Evolutionary conservation across 495 filamentous ascomycete species (phyloP).

Genomic region (Lasiosphaeris hirsuta): DNA sequence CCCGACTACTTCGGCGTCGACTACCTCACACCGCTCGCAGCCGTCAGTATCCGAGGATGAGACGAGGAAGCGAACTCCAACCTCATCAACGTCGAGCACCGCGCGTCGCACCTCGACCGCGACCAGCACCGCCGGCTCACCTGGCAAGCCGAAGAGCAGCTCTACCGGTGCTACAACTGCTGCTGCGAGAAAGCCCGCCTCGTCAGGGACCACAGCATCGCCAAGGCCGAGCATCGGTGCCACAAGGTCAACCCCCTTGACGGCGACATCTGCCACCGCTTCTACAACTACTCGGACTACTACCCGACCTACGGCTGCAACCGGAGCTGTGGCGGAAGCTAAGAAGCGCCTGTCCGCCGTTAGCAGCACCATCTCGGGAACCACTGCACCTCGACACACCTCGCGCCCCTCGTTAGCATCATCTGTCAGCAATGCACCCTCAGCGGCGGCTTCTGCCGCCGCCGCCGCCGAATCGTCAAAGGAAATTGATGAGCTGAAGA

Average conservation of each 20-base stretch:
- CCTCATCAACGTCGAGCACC: slow-evolving; percentile 26
- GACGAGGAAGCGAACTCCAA: slow-evolving; percentile 32
- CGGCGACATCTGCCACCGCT: slow-evolving; percentile 18
- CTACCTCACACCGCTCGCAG: slow-evolving; percentile 36
- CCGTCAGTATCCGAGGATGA: slow-evolving; percentile 49
- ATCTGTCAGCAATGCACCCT: slow-evolving; percentile 26
- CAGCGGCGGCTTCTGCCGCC: slow-evolving; percentile 24
- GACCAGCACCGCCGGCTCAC: slow-evolving; percentile 32
- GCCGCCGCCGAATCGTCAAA: slow-evolving; percentile 38
- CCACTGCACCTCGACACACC: slow-evolving; percentile 29
- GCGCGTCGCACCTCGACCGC: not conserved
- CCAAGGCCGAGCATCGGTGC: slow-evolving; percentile 28
- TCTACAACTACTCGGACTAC: slow-evolving; percentile 25
- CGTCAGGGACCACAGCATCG: slow-evolving; percentile 28
- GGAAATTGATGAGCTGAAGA: slow-evolving; percentile 51
- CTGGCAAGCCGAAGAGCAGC: slow-evolving; percentile 35
- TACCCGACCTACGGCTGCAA: slow-evolving; percentile 27
- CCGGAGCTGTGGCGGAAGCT: slow-evolving; percentile 39
- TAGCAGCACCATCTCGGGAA: slow-evolving; percentile 19
- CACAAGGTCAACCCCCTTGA: slow-evolving; percentile 19
- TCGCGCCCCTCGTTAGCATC: slow-evolving; percentile 40
- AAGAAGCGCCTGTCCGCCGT: slow-evolving; percentile 49
- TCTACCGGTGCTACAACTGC: slow-evolving; percentile 33
- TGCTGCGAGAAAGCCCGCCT: slow-evolving; percentile 38
- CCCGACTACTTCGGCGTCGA: slow-evolving; percentile 33